Evolutionary conservation across 306 rosid species (phyloP), one percentile per base, ranked within the genome.

Genomic region (Adenanthera pavonina): DNA sequence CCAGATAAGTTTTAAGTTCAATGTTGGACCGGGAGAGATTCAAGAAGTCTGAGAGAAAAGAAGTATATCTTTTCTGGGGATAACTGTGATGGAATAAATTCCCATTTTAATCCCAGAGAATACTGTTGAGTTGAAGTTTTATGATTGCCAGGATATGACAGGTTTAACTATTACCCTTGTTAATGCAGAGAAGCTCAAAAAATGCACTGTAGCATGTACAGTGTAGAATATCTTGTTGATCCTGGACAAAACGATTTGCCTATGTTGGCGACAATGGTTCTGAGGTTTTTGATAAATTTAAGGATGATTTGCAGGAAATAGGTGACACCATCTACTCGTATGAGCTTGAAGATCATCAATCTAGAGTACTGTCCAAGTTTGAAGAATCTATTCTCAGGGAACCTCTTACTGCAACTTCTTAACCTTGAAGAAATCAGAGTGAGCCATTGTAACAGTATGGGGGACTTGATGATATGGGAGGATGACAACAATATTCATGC

Each of bases 361-460:
- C 73, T 80, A 10, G 83, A 80, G 14, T 72, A 15, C 46, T 61
- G 83, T 38, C 79, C 84, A 19, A 72, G 35, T 47, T 61, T 72
- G 84, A 79, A 79, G 60, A 25, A n/a, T 53, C 69, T 69, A n/a
- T 79, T 79, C 77, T 56, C 69, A 5, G 70, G 71, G 71, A 16
- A 43, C 19, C 65, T 72, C 6, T 72, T 72, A 72, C 73, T 62
- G 56, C 66, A 80, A 47, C 73, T 72, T 51, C 0, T 20, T 47
- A 72, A 80, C 65, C 77, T 70, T 59, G 83, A 79, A 79, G 77
- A 57, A 70, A 79, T 70, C 20, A 60, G 46, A 72, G 79, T 73
- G 25, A 25, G 74, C 57, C 74, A 80, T 35, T 64, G 68, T 48
- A 3, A 36, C 67, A 72, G 36, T n/a, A 73, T 64, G 74, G 36